Conservation (phyloP, 2,329 filamentous ascomycete species). For the Curvularia sp. region DNA sequence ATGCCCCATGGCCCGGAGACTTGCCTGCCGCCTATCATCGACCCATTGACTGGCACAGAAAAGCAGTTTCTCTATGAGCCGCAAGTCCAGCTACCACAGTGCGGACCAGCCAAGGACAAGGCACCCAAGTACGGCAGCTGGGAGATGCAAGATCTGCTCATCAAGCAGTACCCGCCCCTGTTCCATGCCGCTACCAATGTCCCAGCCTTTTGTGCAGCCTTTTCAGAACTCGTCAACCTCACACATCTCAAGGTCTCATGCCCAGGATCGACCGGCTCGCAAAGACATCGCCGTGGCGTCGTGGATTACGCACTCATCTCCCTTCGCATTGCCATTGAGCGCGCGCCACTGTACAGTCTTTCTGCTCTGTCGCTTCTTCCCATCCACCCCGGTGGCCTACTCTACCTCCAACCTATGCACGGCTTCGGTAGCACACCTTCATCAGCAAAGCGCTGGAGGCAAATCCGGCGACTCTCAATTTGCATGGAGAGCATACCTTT, state of each 20-base stretch:
- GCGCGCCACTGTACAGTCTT: constrained; percentile 70
- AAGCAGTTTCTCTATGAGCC: constrained; percentile 83
- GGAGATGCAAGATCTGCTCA: constrained; percentile 80
- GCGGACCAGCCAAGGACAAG: constrained; percentile 61
- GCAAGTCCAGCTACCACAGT: constrained; percentile 67
- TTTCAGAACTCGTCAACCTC: constrained; percentile 73
- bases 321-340: constrained; percentile 81
- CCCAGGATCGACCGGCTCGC: constrained; percentile 70
- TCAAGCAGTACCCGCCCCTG: constrained; percentile 84
- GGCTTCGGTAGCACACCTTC: constrained; percentile 78
- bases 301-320: constrained; percentile 92
- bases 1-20: constrained; percentile 79
- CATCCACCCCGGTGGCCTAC: constrained; percentile 77
- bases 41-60: constrained; percentile 78
- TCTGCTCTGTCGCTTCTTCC: constrained; percentile 74
- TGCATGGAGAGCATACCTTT: constrained; percentile 73
- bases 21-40: constrained; percentile 83
- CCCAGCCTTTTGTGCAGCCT: constrained; percentile 78
- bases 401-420: constrained; percentile 76
- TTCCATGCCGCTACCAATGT: constrained; percentile 92
- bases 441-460: constrained; percentile 75
- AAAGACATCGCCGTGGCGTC: constrained; percentile 76
- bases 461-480: constrained; percentile 77
- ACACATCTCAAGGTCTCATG: constrained; percentile 78
- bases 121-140: constrained; percentile 80